Percentiles rank a stretch among this genome's conserved stretches.
phyloP scores from a whole-genome alignment of 768 basidiomycete species.

The Hortiboletus flavorubellus region DNA sequence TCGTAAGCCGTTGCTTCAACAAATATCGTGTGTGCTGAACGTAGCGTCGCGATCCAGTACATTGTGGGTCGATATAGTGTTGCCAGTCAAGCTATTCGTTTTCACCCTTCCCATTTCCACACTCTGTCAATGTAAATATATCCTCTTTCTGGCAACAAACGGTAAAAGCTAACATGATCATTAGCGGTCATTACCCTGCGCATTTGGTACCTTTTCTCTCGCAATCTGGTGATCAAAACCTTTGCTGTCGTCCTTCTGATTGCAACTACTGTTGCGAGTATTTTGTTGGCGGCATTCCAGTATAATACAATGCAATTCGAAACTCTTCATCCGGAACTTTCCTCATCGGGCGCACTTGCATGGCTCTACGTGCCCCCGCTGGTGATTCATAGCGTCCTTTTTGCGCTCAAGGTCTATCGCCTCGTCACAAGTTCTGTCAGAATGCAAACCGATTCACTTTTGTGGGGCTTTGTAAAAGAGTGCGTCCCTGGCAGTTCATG shows the following conservation, averaged over 20 bases:
- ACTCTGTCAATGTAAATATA: constrained; percentile 9
- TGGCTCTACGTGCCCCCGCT: constrained; percentile 16
- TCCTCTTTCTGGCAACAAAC: background rate
- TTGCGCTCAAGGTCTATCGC: constrained; percentile 12
- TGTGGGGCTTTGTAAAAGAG: constrained; percentile 21
- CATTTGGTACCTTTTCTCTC: constrained; percentile 14
- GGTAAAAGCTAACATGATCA: background rate
- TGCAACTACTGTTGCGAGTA: background rate
- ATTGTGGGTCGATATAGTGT: background rate
- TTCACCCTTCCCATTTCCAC: constrained; percentile 2
- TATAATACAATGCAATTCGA: background rate
- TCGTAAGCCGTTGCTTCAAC: background rate
- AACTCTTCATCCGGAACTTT: background rate
- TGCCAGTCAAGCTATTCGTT: background rate
- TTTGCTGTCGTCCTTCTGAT: constrained; percentile 4
- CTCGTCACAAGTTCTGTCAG: constrained; percentile 11
- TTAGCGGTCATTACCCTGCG: constrained; percentile 14
- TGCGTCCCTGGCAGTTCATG: background rate
- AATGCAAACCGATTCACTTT: constrained; percentile 3
- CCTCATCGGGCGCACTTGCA: background rate
- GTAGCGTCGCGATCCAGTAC: background rate
- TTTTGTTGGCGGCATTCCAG: background rate
- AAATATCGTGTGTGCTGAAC: background rate
- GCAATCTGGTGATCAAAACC: background rate
- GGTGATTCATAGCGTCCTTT: constrained; percentile 13